Conservation (phyloP, 805 yeast species). For the Sugiyamaella floridensis region DNA sequence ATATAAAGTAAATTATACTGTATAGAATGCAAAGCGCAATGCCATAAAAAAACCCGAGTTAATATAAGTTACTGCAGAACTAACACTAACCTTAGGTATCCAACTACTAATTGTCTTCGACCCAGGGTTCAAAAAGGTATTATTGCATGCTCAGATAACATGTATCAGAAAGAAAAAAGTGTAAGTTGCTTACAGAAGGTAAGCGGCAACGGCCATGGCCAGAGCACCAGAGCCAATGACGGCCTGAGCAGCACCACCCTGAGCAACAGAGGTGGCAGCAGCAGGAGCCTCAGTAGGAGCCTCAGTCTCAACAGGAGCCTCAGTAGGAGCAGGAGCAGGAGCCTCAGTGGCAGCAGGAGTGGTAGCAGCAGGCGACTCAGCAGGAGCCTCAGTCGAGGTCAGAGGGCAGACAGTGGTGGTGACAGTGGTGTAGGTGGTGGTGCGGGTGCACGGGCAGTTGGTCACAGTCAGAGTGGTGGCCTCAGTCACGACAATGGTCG, state of each 20-base stretch:
- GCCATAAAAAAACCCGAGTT: background rate
- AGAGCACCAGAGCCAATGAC: constrained; percentile 34
- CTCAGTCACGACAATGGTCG: constrained; percentile 66
- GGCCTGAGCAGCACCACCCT: constrained; percentile 16
- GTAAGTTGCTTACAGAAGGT: constrained; percentile 34
- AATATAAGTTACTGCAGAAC: background rate
- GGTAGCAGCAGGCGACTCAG: constrained; percentile 11
- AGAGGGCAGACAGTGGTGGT: constrained; percentile 28
- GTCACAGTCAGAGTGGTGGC: constrained; percentile 82
- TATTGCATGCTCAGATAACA: background rate
- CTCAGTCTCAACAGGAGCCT: constrained; percentile 36
- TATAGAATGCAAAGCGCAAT: background rate
- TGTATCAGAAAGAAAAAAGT: background rate
- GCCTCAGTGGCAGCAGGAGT: constrained; percentile 18
- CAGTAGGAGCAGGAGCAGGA: constrained; percentile 17
- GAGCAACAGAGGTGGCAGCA: constrained; percentile 16
- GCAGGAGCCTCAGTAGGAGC: constrained; percentile 16
- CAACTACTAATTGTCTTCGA: background rate
- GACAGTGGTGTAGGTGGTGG: constrained; percentile 29
- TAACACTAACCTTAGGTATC: background rate
- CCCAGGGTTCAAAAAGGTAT: background rate
- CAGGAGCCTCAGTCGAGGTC: constrained; percentile 15
- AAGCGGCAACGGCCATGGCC: constrained; percentile 47
- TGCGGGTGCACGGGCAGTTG: constrained; percentile 77
- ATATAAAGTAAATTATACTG: too few species aligned